These are phyloP conservation scores for Pythium dissotocum DNA, from an alignment of 352 stramenopile species.

Conservation along the genomic window DNA sequence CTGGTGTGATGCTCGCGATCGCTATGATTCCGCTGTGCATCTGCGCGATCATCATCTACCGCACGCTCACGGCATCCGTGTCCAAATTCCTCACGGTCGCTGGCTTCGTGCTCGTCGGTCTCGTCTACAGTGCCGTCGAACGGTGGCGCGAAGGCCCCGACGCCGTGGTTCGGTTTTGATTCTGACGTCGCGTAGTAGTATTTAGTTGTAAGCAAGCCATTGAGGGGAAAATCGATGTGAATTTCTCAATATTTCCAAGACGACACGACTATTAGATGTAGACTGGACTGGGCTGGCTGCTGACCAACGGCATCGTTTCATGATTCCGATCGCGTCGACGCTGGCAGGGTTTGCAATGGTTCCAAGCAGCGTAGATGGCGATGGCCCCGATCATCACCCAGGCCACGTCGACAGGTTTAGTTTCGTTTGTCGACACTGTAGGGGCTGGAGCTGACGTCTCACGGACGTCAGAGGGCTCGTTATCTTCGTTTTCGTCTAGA, in stretches of 20 bases:
- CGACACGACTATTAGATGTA: background rate
- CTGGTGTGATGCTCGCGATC: conserved; percentile 21
- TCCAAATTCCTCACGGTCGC: conserved; percentile 3
- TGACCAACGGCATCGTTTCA: background rate
- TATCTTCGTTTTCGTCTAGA: background rate
- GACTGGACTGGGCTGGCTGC: background rate
- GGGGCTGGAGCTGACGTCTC: background rate
- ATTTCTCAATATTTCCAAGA: background rate
- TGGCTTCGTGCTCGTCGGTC: conserved; percentile 7
- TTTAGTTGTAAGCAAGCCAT: background rate
- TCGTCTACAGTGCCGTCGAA: conserved; percentile 8
- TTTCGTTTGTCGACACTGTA: background rate
- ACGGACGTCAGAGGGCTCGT: background rate
- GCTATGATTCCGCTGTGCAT: conserved; percentile 14
- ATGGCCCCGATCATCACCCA: background rate
- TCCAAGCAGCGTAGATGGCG: background rate
- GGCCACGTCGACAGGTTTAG: background rate
- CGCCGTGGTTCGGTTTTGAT: conserved; percentile 4
- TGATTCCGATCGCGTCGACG: background rate
- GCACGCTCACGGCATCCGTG: conserved; percentile 3
- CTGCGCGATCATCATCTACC: conserved; percentile 6
- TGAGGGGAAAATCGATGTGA: too few relatives aligned
- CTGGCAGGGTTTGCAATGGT: background rate
- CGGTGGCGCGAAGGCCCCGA: conserved; percentile 7
- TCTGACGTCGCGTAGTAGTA: background rate